phyloP scores from a whole-genome alignment of 2,329 filamentous ascomycete genomes.

The Ceratocystis diversiconidia region DNA sequence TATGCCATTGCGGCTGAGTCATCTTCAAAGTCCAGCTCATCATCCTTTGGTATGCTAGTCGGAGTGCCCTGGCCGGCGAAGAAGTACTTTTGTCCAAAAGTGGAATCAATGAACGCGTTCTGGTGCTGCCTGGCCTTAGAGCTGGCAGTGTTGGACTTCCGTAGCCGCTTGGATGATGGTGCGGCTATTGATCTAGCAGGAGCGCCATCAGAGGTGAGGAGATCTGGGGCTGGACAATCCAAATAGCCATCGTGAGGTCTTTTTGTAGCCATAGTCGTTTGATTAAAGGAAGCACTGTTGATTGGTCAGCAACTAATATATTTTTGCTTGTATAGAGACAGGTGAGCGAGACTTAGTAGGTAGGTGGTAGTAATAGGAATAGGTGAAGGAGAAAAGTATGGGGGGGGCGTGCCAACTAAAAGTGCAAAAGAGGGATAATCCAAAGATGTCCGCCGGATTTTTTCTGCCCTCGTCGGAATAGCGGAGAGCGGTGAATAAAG shows the following conservation, averaged over 20 bases:
- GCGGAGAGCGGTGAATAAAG: background rate
- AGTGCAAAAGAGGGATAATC: too few species aligned
- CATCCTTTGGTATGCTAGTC: conserved; percentile 33
- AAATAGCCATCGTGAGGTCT: conserved; percentile 4
- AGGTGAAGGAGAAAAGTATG: too few species aligned
- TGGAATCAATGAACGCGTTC: conserved; percentile 41
- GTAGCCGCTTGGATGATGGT: conserved; percentile 7
- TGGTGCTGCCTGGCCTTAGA: conserved; percentile 31
- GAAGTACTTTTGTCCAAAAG: conserved; percentile 58
- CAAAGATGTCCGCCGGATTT: too few species aligned
- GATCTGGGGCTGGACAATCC: background rate
- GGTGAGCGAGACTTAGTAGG: too few species aligned
- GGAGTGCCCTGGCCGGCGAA: conserved; percentile 47
- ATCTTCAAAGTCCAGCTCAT: conserved; percentile 53
- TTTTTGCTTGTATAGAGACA: too few species aligned
- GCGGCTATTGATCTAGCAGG: background rate
- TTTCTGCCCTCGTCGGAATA: background rate
- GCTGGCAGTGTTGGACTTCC: conserved; percentile 23
- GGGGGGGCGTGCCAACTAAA: too few species aligned
- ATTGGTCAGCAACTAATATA: too few species aligned
- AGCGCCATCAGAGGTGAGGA: background rate
- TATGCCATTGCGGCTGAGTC: conserved; percentile 56
- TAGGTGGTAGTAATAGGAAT: too few species aligned
- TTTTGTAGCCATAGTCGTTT: conserved; percentile 13
- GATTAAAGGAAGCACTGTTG: background rate